Base-by-base conservation (phyloP, 495 filamentous ascomycete genomes). In the Aspergillus baeticus region DNA sequence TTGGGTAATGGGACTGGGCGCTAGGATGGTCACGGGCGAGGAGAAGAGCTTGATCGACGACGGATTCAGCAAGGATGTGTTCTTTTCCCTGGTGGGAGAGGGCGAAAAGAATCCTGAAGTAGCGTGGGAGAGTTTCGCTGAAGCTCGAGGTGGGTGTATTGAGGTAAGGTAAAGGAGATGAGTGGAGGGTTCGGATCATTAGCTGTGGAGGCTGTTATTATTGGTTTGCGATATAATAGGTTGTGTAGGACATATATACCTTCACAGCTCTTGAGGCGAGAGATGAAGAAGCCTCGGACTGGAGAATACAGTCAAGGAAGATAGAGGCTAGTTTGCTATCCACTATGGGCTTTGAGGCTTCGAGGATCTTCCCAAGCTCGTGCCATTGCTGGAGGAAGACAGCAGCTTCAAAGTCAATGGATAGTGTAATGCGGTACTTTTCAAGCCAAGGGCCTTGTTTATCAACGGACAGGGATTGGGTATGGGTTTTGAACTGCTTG, bases 391-490 rank as follows among this genome's bases (percentile, higher is more conserved):
- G 81, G 5, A 96, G 71, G 15, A 75, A 73, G 20, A 84, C 71
- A 10, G 84, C 80, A n/a, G 83, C 87, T 72, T 94, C 91, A 59
- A 94, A 87, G 57, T 91, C 85, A 62, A 89, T 87, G 1, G 83
- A 79, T 5, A 91, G 67, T 10, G 93, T 70, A 18, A 78, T 77
- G 33, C 80, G 75, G 51, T 90, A 77, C 61, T 88, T 91, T 8
- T 73, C 66, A 18, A 76, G 63, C 51, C 89, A 75, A 29, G 26
- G 3, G 8, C 3, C 26, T 29, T 29, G 26, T 29, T 29, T 29
- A 3, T 29, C 26, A 29, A 3, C 8, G 26, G 26, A 29, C 10
- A 39, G 50, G 22, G 67, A 54, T 36, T 63, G 57, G 10, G 64
- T 38, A 22, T 64, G 62, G 75, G 69, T 51, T 22, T 70, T 80